Base-by-base conservation (phyloP, 2,329 filamentous ascomycete species). In the Ophiostoma perfectum region DNA sequence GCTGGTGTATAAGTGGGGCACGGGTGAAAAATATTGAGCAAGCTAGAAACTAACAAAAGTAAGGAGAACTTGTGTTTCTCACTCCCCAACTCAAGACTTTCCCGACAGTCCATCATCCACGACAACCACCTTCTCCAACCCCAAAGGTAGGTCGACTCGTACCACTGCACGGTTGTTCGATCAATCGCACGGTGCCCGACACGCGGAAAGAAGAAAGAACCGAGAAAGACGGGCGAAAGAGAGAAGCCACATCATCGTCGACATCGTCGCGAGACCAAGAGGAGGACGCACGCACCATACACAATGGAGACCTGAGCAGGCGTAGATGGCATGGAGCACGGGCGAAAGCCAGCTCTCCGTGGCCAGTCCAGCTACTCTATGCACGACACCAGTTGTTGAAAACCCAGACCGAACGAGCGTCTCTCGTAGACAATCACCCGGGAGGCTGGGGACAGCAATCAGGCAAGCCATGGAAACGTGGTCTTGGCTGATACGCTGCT, bases 381-480 rank as follows among this genome's bases (percentile, higher is more conserved):
- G 64, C 47, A 45, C 36, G 44, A 66, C 39, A 66, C 49, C 65
- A 58, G 49, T 60, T 58, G 58, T 64, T 64, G 58, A 64, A 45
- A 64, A 42, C 41, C 64, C 66, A 44, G 65, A 63, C 16, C 45
- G 67, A 45, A 45, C 65, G 68, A 39, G 47, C 68, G 63, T 66
- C 55, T 64, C 63, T 64, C 18, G 63, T 64, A 64, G 63, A 64
- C 63, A 45, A 64, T 64, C 63, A 64, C 42, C 63, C 63, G 63
- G 41, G 83, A 83, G 85, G 84, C 84, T 78, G 83, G 83, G 82
- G 82, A 82, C 82, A 85, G 83, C 84, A 88, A 88, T 89, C 86
- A 80, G 18, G 49, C 52, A 44, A 6, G 74, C 66, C 39, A 12
- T 42, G 66, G 55, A 58, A 39, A 55, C 60, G 14, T 42, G 58